Percentiles rank a stretch among this genome's conserved stretches.
These are phyloP conservation scores for Erythrobasidium hasegawianum DNA, from an alignment of 1,284 basidiomycete genomes.

Conservation along the genomic window DNA sequence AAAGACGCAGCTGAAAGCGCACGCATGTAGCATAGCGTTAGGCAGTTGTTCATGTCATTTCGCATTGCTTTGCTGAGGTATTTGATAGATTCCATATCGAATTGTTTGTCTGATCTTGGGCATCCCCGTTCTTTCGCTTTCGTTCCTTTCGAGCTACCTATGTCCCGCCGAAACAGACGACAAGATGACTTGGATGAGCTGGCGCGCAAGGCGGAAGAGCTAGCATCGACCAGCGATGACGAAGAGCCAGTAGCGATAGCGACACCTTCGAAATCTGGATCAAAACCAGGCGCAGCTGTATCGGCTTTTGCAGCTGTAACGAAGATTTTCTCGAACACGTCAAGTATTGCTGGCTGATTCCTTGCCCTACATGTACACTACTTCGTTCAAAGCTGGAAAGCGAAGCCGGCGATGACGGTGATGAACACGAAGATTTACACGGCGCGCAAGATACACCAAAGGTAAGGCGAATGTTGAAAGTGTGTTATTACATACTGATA, in stretches of 20 bases:
- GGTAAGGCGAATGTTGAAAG: slow-evolving; percentile 4
- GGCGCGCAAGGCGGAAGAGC: slow-evolving; percentile 7
- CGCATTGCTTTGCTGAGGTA: too few relatives aligned
- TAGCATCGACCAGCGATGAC: not conserved
- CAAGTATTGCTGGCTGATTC: not conserved
- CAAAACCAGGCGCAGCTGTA: slow-evolving; percentile 5
- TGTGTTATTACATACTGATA: not conserved
- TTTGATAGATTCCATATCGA: too few relatives aligned
- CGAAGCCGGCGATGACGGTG: slow-evolving; percentile 29
- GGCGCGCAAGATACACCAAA: slow-evolving; percentile 41
- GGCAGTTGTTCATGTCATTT: too few relatives aligned
- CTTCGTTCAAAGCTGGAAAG: not conserved
- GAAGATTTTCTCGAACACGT: too few relatives aligned
- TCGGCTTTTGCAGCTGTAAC: slow-evolving; percentile 16
- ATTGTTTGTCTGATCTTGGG: too few relatives aligned
- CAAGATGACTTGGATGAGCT: slow-evolving; percentile 7
- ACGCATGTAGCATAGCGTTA: too few relatives aligned
- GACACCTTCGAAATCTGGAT: not conserved
- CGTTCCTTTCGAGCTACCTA: not conserved
- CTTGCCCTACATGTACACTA: too few relatives aligned
- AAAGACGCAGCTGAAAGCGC: not conserved
- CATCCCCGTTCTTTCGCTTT: not conserved
- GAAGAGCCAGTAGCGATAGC: not conserved
- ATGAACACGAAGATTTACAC: slow-evolving; percentile 48
- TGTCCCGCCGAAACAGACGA: slow-evolving; percentile 27